Evolutionary conservation across 2,329 filamentous ascomycete species (phyloP).

Genomic region (Hypoxylon rubiginosum): DNA sequence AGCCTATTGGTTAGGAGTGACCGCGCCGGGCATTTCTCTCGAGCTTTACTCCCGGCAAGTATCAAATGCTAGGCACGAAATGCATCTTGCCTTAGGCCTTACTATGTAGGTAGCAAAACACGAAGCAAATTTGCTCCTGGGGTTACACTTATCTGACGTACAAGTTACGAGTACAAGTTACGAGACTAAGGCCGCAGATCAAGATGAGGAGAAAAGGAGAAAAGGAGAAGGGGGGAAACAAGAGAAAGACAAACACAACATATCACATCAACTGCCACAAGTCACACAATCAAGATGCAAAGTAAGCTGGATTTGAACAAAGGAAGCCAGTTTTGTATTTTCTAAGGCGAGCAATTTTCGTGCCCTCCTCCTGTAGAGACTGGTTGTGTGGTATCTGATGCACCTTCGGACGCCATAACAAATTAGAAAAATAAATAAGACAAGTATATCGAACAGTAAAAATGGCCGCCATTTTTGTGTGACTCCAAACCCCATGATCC

Average conservation of each 20-base stretch:
- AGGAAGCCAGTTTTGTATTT: conserved; percentile 35
- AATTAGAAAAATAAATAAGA: conserved; percentile 22
- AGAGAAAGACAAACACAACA: too few species aligned
- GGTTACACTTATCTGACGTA: too few species aligned
- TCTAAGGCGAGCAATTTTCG: neutral
- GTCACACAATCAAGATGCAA: conserved; percentile 17
- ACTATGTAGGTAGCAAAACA: too few species aligned
- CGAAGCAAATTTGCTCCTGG: too few species aligned
- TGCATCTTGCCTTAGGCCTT: neutral
- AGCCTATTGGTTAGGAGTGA: neutral
- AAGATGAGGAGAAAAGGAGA: too few species aligned
- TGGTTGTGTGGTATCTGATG: conserved; percentile 36
- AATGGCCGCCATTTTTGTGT: conserved; percentile 17
- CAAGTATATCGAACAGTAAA: conserved; percentile 21
- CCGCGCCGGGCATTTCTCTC: neutral
- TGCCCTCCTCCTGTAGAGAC: conserved; percentile 34
- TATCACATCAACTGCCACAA: conserved; percentile 8
- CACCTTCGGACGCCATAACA: conserved; percentile 32
- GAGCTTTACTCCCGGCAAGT: neutral
- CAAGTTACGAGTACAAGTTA: too few species aligned
- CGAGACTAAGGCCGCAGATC: too few species aligned
- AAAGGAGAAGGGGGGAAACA: too few species aligned
- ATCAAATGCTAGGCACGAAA: too few species aligned
- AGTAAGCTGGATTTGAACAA: conserved; percentile 36
- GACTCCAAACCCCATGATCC: conserved; percentile 20